Evolutionary conservation across 192 early-diverging fungal genomes (phyloP).

Genomic region (Haplosporangium gracile): DNA sequence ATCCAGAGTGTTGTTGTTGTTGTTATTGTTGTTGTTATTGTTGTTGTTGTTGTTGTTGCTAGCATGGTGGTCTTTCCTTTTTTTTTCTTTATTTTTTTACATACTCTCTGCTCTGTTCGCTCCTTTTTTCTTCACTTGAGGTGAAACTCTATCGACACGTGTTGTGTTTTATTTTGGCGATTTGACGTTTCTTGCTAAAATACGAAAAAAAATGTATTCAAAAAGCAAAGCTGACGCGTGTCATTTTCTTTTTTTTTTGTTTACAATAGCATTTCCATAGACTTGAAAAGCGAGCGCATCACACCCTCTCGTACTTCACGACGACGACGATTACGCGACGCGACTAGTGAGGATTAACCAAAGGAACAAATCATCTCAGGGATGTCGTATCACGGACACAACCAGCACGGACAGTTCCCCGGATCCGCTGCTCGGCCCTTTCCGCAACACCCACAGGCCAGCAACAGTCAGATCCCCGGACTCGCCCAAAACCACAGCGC

Average conservation of each 20-base stretch:
- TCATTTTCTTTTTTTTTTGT: not conserved
- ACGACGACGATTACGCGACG: not conserved
- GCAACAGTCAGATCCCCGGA: slow-evolving; percentile 39
- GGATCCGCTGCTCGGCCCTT: slow-evolving; percentile 39
- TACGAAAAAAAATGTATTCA: not conserved
- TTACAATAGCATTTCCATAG: not conserved
- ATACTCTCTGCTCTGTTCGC: too few species aligned
- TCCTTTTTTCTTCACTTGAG: not conserved
- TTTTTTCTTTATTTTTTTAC: not conserved
- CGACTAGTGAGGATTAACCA: not conserved
- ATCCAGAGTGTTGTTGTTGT: too few species aligned
- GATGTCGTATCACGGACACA: slow-evolving; percentile 51
- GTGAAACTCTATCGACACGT: slow-evolving; percentile 16
- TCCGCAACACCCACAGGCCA: slow-evolving; percentile 39
- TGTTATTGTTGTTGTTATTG: too few species aligned
- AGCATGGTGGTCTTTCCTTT: not conserved
- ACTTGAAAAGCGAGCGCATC: not conserved
- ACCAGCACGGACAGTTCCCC: slow-evolving; percentile 47
- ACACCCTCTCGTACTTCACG: not conserved
- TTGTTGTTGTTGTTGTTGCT: too few species aligned
- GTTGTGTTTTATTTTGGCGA: slow-evolving; percentile 22
- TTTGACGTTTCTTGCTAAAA: not conserved
- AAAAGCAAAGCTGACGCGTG: not conserved
- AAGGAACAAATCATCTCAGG: not conserved
- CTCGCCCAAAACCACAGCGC: slow-evolving; percentile 24